Evolutionary conservation across 495 filamentous ascomycete species (phyloP), one percentile per base, ranked within the genome.

Genomic region (Lasiosphaeria miniovina): DNA sequence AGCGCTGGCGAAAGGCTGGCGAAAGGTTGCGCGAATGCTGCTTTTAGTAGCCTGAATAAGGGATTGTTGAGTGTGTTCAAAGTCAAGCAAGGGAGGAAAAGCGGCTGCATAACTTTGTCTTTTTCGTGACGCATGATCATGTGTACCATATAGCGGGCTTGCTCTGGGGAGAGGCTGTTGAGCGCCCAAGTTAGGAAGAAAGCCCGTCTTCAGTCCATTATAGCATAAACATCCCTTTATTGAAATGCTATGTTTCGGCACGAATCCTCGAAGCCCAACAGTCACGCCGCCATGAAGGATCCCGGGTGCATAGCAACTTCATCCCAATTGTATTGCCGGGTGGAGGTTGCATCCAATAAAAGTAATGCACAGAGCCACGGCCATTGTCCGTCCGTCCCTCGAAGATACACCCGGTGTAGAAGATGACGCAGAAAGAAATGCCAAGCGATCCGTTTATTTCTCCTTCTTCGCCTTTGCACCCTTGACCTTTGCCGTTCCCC

Each of bases 401-500:
- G 54, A 58, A 65, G 63, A 65, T 56, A 53, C 54, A 58, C 63
- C 61, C 62, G 55, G 57, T 64, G 55, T 54, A 62, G 53, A 61
- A 67, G 61, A 68, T 57, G 65, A 66, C 67, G 63, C 63, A 62
- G 67, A 65, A 55, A 53, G 34, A 65, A 64, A 66, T 51, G 71
- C 65, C 57, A 24, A 64, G 43, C 54, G 33, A 41, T 7, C 34
- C 36, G 54, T 61, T 76, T 74, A 82, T 74, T 82, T 80, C 73
- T 87, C 84, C 81, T 88, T 88, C 76, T 88, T 85, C 83, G 91
- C 88, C 81, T 88, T 88, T 70, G 86, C 87, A 73, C 90, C 89
- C 90, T 84, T 84, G 77, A 82, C 81, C 77, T 96, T 98, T 71
- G 92, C 95, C 68, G 89, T 93, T 75, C 95, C 95, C 65, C 95